Conservation (phyloP, 108 stramenopile genomes). For the Nitzschia inconspicua region DNA sequence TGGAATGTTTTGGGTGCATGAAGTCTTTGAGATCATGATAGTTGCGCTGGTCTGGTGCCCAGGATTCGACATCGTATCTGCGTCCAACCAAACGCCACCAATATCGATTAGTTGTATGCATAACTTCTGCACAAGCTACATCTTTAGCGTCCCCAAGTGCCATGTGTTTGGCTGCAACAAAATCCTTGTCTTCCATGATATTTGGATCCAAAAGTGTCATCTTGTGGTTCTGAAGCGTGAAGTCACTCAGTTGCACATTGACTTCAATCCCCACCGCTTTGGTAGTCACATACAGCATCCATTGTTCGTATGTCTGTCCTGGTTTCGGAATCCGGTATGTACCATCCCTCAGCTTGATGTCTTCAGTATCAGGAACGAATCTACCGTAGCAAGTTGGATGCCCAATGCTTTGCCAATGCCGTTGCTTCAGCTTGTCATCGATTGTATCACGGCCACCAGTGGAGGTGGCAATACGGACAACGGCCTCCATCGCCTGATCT, state of each 20-base stretch:
- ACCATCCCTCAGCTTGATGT: constrained; percentile 88
- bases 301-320: constrained; percentile 91
- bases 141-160: constrained; percentile 71
- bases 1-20: constrained; percentile 53
- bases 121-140: constrained; percentile 95
- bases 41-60: constrained; percentile 87
- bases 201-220: constrained; percentile 91
- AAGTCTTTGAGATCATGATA: constrained; percentile 80
- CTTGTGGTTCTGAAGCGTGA: constrained; percentile 97
- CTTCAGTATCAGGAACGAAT: constrained; percentile 97
- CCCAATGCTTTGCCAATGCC: constrained; percentile 93
- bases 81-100: constrained; percentile 97
- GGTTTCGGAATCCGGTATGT: constrained; percentile 75
- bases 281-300: constrained; percentile 96
- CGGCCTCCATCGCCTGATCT: constrained; percentile 93
- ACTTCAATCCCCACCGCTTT: constrained; percentile 96
- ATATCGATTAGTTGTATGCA: constrained; percentile 91
- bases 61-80: constrained; percentile 94
- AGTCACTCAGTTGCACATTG: constrained; percentile 95
- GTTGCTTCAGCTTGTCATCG: constrained; percentile 70
- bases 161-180: constrained; percentile 53
- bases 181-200: constrained; percentile 89
- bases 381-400: constrained; percentile 91
- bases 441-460: constrained; percentile 75
- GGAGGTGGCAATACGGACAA: constrained; percentile 91